Percentiles rank a stretch among this genome's conserved stretches.
These are phyloP conservation scores for Karstenula rhodostoma DNA, from an alignment of 2,329 filamentous ascomycete species.

Conservation along the genomic window DNA sequence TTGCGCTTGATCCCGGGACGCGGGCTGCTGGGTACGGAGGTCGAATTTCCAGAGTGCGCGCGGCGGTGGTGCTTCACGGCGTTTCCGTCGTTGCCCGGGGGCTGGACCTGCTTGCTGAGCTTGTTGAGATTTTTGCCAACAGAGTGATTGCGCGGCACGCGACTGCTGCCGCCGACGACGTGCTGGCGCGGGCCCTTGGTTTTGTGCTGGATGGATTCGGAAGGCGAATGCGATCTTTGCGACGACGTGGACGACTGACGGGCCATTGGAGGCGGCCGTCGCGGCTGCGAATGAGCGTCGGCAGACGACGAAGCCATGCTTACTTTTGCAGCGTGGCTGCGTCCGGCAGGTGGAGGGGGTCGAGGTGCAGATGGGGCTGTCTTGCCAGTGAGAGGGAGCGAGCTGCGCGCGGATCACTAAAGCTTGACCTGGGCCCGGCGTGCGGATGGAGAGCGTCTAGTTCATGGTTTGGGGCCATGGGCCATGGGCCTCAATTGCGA, in stretches of 20 bases:
- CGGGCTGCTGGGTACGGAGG: slow-evolving; percentile 47
- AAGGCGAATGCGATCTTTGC: slow-evolving; percentile 49
- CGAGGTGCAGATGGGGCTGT: slow-evolving; percentile 18
- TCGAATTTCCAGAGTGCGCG: slow-evolving; percentile 48
- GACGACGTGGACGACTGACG: slow-evolving; percentile 48
- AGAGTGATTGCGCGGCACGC: slow-evolving; percentile 51
- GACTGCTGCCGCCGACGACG: slow-evolving; percentile 48
- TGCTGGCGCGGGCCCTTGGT: slow-evolving; percentile 49
- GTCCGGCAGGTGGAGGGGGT: slow-evolving; percentile 19
- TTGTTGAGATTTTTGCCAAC: slow-evolving; percentile 55
- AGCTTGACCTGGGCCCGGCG: background rate
- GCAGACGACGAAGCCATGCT: slow-evolving; percentile 48
- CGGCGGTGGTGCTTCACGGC: slow-evolving; percentile 47
- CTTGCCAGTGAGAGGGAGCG: slow-evolving; percentile 6
- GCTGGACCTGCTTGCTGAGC: slow-evolving; percentile 45
- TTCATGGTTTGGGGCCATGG: slow-evolving; percentile 31
- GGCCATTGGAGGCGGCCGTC: slow-evolving; percentile 44
- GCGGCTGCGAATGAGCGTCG: slow-evolving; percentile 45
- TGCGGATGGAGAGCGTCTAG: slow-evolving; percentile 1
- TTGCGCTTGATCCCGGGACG: slow-evolving; percentile 54
- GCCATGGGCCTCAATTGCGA: slow-evolving; percentile 44
- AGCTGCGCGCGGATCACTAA: slow-evolving; percentile 3
- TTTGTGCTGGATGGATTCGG: slow-evolving; percentile 38
- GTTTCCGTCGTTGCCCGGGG: slow-evolving; percentile 37
- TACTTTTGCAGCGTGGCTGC: slow-evolving; percentile 35